Evolutionary conservation across 371 early-diverging fungal species (phyloP).

Genomic region (Mucor velutinosus): DNA sequence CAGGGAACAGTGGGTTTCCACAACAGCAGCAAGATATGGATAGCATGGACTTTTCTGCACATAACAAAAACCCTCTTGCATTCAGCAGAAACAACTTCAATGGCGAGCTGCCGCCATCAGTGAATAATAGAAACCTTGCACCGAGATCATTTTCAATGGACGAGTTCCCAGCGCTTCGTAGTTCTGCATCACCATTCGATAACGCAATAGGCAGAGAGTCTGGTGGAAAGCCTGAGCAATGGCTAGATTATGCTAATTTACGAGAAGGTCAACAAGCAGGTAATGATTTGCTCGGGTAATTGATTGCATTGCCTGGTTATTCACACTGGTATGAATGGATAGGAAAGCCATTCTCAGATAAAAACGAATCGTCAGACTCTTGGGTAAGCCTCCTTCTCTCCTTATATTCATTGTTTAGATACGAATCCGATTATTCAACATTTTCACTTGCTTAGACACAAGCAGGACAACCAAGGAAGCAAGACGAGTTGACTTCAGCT

Average conservation of each 20-base stretch:
- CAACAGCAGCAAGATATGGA: constrained; percentile 22
- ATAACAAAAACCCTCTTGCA: constrained; percentile 15
- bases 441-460: constrained; percentile 4
- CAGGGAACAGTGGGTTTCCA: constrained; percentile 35
- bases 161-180: constrained; percentile 52
- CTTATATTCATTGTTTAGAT: background rate
- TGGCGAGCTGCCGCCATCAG: constrained; percentile 25
- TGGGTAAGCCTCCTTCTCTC: constrained; percentile 17
- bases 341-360: constrained; percentile 27
- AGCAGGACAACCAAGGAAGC: constrained; percentile 19
- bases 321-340: background rate
- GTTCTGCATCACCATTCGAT: constrained; percentile 38
- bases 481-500: constrained; percentile 14
- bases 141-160: constrained; percentile 55
- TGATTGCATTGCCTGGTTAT: background rate
- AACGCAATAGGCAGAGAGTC: constrained; percentile 33
- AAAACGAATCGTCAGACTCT: constrained; percentile 22
- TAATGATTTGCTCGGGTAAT: background rate
- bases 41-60: constrained; percentile 12
- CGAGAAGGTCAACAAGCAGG: constrained; percentile 27
- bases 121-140: constrained; percentile 30
- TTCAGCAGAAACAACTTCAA: constrained; percentile 22
- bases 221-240: constrained; percentile 37
- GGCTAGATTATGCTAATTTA: constrained; percentile 40
- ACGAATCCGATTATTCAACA: background rate